phyloP scores from a whole-genome alignment of 1,139 yeast species.

The Eremothecium cymbalariae region DNA sequence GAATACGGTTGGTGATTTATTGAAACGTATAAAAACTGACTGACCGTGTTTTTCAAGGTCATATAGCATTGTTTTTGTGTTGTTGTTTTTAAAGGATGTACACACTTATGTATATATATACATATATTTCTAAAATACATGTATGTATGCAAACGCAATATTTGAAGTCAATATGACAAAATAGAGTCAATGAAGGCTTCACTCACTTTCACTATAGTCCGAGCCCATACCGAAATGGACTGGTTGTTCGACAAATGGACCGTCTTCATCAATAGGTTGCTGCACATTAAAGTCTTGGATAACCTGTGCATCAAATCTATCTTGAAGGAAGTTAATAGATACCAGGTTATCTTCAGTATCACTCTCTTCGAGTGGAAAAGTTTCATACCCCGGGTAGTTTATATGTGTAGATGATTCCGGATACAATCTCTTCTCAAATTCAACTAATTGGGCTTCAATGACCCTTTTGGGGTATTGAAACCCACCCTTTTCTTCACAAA shows the following conservation, averaged over 20 bases:
- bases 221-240: conserved; percentile 10
- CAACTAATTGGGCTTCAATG: conserved; percentile 19
- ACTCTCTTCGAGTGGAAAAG: neutral
- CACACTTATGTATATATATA: neutral
- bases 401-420: too few species aligned
- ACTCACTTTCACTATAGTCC: conserved; percentile 7
- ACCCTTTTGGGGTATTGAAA: conserved; percentile 17
- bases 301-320: conserved; percentile 6
- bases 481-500: conserved; percentile 15
- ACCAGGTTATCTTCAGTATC: neutral
- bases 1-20: conserved; percentile 15
- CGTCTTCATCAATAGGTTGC: conserved; percentile 6
- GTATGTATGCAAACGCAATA: too few species aligned
- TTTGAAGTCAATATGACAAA: too few species aligned
- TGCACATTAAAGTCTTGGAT: conserved; percentile 4
- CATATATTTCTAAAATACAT: too few species aligned
- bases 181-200: too few species aligned
- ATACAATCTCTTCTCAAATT: conserved; percentile 19
- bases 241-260: conserved; percentile 6
- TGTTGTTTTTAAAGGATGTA: neutral
- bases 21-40: conserved; percentile 14
- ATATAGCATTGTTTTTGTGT: neutral
- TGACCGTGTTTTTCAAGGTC: too few species aligned
- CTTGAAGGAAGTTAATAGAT: neutral
- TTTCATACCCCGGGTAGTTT: too few species aligned